phyloP scores from a whole-genome alignment of 257 asterid genomes.

The Solanum arcanum region DNA sequence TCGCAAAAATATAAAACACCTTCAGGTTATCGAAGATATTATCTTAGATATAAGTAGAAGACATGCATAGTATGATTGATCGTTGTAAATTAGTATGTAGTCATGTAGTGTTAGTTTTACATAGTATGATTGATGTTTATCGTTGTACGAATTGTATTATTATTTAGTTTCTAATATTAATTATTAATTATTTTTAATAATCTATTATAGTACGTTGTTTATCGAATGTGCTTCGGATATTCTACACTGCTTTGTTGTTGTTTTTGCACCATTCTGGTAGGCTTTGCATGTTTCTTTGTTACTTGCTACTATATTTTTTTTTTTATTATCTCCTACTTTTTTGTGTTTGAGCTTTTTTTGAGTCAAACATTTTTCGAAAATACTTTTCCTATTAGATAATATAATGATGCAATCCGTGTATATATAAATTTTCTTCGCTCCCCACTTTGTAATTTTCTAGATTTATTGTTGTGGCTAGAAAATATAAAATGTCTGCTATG shows the following conservation, averaged over 20 bases:
- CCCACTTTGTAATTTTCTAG: neutral
- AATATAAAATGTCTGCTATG: neutral
- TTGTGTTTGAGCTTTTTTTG: neutral
- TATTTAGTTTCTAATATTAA: too few species aligned
- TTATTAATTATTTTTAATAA: too few species aligned
- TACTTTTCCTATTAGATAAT: too few species aligned
- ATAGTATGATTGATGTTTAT: neutral
- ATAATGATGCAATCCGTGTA: too few species aligned
- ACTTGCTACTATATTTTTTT: neutral
- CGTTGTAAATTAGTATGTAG: neutral
- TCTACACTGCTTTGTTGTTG: neutral
- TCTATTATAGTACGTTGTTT: neutral
- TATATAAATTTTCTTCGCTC: neutral
- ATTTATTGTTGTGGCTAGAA: neutral
- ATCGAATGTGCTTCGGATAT: neutral
- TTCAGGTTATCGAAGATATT: neutral
- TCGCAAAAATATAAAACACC: neutral
- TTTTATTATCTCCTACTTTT: neutral
- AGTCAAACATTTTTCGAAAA: too few species aligned
- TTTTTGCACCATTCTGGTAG: neutral
- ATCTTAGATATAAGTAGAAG: neutral
- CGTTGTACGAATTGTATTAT: neutral
- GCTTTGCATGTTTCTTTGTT: neutral
- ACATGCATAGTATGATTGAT: too few species aligned
- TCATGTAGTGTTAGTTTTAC: neutral